Percentiles rank a stretch among this genome's conserved stretches.
phyloP scores from a whole-genome alignment of 2,329 filamentous ascomycete genomes.

The Aureobasidium vineae region DNA sequence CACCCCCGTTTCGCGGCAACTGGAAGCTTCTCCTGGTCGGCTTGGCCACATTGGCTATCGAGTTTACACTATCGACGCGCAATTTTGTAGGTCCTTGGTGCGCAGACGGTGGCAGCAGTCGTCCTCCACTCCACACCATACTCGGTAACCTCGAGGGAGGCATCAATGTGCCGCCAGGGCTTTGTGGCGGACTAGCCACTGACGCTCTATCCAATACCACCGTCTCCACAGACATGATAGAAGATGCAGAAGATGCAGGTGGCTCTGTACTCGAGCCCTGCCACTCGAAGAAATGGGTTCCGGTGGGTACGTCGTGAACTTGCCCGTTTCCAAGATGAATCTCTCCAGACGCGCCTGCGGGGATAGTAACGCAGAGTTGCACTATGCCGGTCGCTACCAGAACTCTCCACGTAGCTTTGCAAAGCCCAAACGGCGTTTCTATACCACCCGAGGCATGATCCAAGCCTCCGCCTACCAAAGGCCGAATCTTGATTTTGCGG shows the following conservation, averaged over 20 bases:
- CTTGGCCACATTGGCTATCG: not conserved
- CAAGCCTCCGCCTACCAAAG: constrained; percentile 5
- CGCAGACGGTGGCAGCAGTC: not conserved
- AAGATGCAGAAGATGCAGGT: not conserved
- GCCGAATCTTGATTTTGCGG: constrained; percentile 14
- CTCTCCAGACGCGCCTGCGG: not conserved
- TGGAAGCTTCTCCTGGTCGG: not conserved
- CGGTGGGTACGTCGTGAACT: not conserved
- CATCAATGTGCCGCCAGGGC: not conserved
- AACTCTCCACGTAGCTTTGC: constrained; percentile 11
- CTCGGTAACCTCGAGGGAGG: not conserved
- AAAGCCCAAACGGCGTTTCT: constrained; percentile 7
- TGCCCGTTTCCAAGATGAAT: constrained; percentile 1
- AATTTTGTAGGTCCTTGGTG: not conserved
- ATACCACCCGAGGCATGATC: constrained; percentile 10
- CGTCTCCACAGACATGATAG: not conserved
- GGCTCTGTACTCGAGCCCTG: not conserved
- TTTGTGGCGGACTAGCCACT: not conserved
- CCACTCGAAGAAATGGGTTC: constrained; percentile 21
- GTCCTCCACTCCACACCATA: not conserved
- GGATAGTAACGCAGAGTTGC: constrained; percentile 3
- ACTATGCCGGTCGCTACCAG: not conserved
- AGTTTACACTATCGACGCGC: not conserved
- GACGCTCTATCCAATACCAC: not conserved
- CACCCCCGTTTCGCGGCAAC: not conserved